Evolutionary conservation across 2,329 filamentous ascomycete species (phyloP), one percentile per base, ranked within the genome.

Genomic region (Rasamsonia emersonii): DNA sequence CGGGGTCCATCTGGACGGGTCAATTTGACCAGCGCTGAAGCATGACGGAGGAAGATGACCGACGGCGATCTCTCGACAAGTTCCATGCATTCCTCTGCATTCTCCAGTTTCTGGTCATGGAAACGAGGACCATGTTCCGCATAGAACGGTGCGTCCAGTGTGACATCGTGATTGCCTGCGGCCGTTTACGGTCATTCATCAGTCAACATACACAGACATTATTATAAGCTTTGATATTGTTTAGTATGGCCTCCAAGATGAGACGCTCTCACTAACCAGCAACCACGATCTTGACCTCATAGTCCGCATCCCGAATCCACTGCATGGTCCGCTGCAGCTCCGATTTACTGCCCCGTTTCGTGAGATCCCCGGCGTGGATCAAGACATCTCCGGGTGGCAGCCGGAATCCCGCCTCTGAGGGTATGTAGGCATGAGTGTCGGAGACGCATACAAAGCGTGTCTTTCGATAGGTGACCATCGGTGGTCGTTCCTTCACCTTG

Each of bases 351-450:
- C 73, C 73, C 41, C 68, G 67, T 42, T 73, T 75, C 24, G 72
- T 73, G 31, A 77, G 50, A 39, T 76, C 72, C 5, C 72, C 72
- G 3, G 72, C 73, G 44, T 76, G 73, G 25, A 76, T 71, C 23
- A 77, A 54, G 9, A 77, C 60, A 47, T 76, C 73, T 28, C 73
- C 73, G 9, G 59, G 53, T 4, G 73, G 71, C 9, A 75, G 55
- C 38, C 64, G 69, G 43, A 62, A 68, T n/a, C 53, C 58, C 28
- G 58, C 64, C 38, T 65, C 55, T 9, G 51, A 51, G 9, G 71
- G 70, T 4, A 62, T 61, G 34, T 68, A 64, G 36, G 65, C 68
- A 46, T 76, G 70, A 11, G 72, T 77, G 49, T 77, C 73, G 3
- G 72, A 75, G 35, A 76, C 61, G 51, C 71, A 75, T 18, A 76